Evolutionary conservation across 768 basidiomycete species (phyloP).

Genomic region (Kwoniella bestiolae): DNA sequence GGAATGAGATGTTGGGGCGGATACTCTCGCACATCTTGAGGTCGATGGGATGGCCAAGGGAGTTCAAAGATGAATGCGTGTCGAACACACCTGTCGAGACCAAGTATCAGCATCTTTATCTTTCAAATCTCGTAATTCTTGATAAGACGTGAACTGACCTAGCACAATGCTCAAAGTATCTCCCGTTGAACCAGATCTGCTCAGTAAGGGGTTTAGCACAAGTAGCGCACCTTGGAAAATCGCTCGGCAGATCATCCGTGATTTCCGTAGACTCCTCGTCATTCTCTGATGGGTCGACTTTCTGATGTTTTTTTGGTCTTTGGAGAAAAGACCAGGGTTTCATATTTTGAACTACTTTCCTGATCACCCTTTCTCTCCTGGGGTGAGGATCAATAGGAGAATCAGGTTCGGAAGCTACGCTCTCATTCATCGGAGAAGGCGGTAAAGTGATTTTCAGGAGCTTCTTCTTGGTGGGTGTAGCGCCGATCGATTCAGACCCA

Average conservation of each 20-base stretch:
- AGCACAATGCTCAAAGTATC: slow-evolving; percentile 49
- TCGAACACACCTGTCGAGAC: slow-evolving; percentile 44
- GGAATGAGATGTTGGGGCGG: slow-evolving; percentile 52
- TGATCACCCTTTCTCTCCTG: slow-evolving; percentile 21
- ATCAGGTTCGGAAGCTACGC: slow-evolving; percentile 12
- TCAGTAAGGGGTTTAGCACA: slow-evolving; percentile 44
- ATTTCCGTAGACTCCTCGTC: slow-evolving; percentile 24
- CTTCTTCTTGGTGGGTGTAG: slow-evolving; percentile 7
- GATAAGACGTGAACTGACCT: slow-evolving; percentile 44
- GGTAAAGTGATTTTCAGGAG: slow-evolving; percentile 11
- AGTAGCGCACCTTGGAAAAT: slow-evolving; percentile 46
- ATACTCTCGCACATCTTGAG: slow-evolving; percentile 45
- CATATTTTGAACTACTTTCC: slow-evolving; percentile 33
- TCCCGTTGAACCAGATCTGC: slow-evolving; percentile 41
- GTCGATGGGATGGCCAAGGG: slow-evolving; percentile 48
- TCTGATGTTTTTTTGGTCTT: slow-evolving; percentile 16
- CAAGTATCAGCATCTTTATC: not conserved
- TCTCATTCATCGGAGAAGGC: slow-evolving; percentile 13
- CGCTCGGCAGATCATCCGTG: slow-evolving; percentile 36
- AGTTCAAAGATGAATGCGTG: slow-evolving; percentile 46
- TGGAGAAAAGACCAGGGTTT: slow-evolving; percentile 35
- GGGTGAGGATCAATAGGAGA: slow-evolving; percentile 23
- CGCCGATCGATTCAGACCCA: not conserved
- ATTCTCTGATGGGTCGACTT: slow-evolving; percentile 1
- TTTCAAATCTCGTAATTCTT: not conserved